Percentiles rank a stretch among this genome's conserved stretches.
phyloP scores from a whole-genome alignment of 805 yeast species.

The Saturnispora silvae region DNA sequence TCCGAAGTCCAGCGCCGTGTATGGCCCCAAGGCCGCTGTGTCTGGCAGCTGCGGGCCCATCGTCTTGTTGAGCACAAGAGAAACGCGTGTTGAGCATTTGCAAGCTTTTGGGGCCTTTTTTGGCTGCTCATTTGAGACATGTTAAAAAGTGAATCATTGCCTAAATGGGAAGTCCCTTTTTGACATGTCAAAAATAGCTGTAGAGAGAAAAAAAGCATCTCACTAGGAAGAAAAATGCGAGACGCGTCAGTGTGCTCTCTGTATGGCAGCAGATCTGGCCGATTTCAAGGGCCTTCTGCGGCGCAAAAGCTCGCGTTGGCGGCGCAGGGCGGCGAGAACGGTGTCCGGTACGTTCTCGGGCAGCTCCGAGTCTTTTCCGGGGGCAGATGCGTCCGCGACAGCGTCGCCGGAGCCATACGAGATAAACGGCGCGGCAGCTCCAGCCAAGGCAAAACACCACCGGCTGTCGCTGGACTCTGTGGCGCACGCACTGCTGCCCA shows the following conservation, averaged over 20 bases:
- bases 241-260: too few species aligned
- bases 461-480: neutral
- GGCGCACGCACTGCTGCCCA: neutral
- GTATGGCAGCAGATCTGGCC: neutral
- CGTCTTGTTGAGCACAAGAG: too few species aligned
- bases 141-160: conserved; percentile 7
- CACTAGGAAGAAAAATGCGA: too few species aligned
- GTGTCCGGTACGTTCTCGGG: neutral
- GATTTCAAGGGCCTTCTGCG: neutral
- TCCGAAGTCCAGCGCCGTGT: neutral
- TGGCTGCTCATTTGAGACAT: too few species aligned
- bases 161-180: neutral
- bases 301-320: neutral
- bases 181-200: neutral
- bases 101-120: too few species aligned
- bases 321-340: neutral
- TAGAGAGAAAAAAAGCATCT: too few species aligned
- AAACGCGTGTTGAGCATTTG: too few species aligned
- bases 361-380: too few species aligned
- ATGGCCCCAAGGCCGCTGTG: too few species aligned
- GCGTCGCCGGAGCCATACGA: neutral
- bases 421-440: neutral
- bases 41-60: too few species aligned
- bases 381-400: neutral
- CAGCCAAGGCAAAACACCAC: neutral